Conservation (phyloP, 192 early-diverging fungal species). For the Bifiguratus adelaidae region DNA sequence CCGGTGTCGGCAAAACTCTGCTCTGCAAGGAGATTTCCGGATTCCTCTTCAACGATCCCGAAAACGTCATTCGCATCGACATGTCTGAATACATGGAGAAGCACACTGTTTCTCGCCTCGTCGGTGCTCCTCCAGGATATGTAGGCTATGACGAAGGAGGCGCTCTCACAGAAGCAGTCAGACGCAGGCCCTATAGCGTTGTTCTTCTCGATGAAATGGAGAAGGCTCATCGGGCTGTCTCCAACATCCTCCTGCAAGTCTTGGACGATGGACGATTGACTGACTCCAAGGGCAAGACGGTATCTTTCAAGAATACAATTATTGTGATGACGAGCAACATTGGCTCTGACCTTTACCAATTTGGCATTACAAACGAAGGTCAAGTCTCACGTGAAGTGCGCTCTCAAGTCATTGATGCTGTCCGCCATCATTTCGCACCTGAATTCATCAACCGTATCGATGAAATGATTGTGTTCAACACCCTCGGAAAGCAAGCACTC, state of each 20-base stretch:
- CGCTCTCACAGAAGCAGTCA: constrained; percentile 66
- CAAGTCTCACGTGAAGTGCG: constrained; percentile 24
- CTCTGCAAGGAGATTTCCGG: constrained; percentile 65
- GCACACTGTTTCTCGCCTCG: constrained; percentile 48
- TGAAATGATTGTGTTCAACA: constrained; percentile 73
- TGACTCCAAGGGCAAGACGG: constrained; percentile 65
- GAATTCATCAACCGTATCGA: constrained; percentile 77
- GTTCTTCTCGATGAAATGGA: constrained; percentile 76
- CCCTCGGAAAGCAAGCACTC: constrained; percentile 52
- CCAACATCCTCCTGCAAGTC: constrained; percentile 89
- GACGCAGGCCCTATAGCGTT: constrained; percentile 70
- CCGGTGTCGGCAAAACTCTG: constrained; percentile 78
- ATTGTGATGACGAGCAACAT: constrained; percentile 77
- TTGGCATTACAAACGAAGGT: constrained; percentile 22
- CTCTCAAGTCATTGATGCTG: constrained; percentile 51
- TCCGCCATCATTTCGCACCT: constrained; percentile 65
- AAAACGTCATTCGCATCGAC: constrained; percentile 63
- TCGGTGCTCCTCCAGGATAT: constrained; percentile 74
- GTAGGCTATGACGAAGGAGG: constrained; percentile 73
- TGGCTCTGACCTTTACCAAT: constrained; percentile 55
- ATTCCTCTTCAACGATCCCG: constrained; percentile 67
- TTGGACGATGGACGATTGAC: constrained; percentile 75
- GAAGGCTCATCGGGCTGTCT: constrained; percentile 78
- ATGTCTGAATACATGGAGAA: constrained; percentile 31
- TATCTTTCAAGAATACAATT: constrained; percentile 74